These are phyloP conservation scores for Boletus insuetus DNA, from an alignment of 768 basidiomycete species.

Conservation along the genomic window DNA sequence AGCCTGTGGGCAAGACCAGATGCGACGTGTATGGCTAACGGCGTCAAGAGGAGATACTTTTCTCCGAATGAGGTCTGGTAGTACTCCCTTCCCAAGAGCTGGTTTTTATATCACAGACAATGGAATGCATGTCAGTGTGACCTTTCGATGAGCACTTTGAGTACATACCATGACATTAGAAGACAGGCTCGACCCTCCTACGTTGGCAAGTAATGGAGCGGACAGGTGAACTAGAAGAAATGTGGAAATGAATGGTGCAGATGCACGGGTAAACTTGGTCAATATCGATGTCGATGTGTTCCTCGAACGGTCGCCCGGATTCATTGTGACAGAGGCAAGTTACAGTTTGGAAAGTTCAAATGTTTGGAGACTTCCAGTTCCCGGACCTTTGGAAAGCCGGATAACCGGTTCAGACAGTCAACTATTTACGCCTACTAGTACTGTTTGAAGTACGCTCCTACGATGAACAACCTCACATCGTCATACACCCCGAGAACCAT, in stretches of 20 bases:
- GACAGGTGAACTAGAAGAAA: slow-evolving; percentile 77
- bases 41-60: slow-evolving; percentile 61
- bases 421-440: too few species aligned
- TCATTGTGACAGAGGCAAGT: neutral
- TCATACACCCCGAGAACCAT: too few species aligned
- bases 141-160: neutral
- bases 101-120: neutral
- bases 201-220: slow-evolving; percentile 66
- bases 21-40: slow-evolving; percentile 62
- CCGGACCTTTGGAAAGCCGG: too few species aligned
- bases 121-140: neutral
- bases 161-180: slow-evolving; percentile 71
- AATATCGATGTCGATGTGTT: slow-evolving; percentile 33
- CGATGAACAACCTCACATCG: too few species aligned
- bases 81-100: slow-evolving; percentile 84
- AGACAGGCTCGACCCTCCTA: slow-evolving; percentile 66
- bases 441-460: too few species aligned
- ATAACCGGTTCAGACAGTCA: too few species aligned
- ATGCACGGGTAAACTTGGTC: slow-evolving; percentile 60
- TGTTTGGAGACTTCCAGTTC: too few species aligned
- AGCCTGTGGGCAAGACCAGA: slow-evolving; percentile 61
- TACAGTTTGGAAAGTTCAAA: too few species aligned
- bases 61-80: slow-evolving; percentile 76
- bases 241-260: slow-evolving; percentile 72
- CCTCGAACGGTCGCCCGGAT: neutral